These are phyloP conservation scores for Mesostigma viride DNA, from an alignment of 139 green algal species.

Conservation along the genomic window DNA sequence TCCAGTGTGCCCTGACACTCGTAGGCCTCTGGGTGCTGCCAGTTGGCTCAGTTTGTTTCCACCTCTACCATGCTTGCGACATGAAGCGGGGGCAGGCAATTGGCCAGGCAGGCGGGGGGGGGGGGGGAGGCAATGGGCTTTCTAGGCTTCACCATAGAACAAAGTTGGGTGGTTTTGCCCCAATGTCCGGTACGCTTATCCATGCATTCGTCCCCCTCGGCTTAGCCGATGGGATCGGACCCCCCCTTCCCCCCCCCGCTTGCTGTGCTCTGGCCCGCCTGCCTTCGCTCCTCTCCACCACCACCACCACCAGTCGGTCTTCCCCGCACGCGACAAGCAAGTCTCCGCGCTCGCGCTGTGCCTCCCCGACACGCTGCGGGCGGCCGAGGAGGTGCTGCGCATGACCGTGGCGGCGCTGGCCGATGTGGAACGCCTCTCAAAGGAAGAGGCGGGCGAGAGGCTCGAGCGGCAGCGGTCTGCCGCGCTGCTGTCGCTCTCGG, in stretches of 20 bases:
- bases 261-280: neutral
- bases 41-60: too few species aligned
- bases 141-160: too few species aligned
- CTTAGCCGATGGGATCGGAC: too few species aligned
- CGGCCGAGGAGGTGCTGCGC: neutral
- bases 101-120: too few species aligned
- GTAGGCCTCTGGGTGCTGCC: too few species aligned
- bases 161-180: too few species aligned
- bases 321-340: constrained; percentile 50
- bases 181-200: too few species aligned
- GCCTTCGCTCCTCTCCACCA: constrained; percentile 30
- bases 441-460: constrained; percentile 55
- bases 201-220: too few species aligned
- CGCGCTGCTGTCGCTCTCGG: constrained; percentile 36
- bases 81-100: too few species aligned
- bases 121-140: too few species aligned
- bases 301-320: constrained; percentile 37
- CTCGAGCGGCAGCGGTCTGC: constrained; percentile 40
- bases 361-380: constrained; percentile 18
- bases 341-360: constrained; percentile 34
- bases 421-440: neutral
- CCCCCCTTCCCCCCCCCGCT: neutral
- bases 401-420: neutral
- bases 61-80: too few species aligned
- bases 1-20: too few species aligned